These are phyloP conservation scores for Ichthyophthirius multifiliis DNA, from an alignment of 169 alveolate genomes.

Conservation along the genomic window DNA sequence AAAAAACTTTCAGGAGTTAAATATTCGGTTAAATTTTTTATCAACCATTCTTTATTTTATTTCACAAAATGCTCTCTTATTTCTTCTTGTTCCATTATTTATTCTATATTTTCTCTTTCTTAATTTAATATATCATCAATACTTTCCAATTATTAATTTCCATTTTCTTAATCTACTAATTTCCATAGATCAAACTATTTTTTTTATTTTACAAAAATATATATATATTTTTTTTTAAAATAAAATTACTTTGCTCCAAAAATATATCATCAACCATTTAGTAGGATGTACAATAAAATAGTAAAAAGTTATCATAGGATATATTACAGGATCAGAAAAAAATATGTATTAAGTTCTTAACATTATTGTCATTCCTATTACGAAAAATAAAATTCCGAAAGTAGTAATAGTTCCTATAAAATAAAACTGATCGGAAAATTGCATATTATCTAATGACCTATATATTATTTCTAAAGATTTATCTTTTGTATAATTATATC, in stretches of 20 bases:
- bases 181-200: not conserved
- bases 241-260: conserved; percentile 23
- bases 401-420: conserved; percentile 48
- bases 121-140: conserved; percentile 32
- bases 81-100: conserved; percentile 36
- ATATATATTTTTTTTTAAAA: not conserved
- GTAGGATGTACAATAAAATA: conserved; percentile 6
- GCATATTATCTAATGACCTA: conserved; percentile 70
- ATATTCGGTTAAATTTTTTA: conserved; percentile 28
- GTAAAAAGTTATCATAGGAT: conserved; percentile 10
- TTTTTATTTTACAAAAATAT: not conserved
- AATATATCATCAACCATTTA: not conserved
- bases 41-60: conserved; percentile 28
- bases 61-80: conserved; percentile 36
- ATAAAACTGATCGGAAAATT: conserved; percentile 56
- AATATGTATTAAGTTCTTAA: conserved; percentile 49
- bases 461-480: conserved; percentile 47
- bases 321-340: conserved; percentile 57
- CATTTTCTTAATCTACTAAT: not conserved
- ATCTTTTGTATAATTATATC: conserved; percentile 35
- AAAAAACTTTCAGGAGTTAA: conserved; percentile 21
- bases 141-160: not conserved
- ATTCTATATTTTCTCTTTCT: conserved; percentile 34
- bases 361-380: conserved; percentile 52
- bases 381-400: conserved; percentile 49